These are phyloP conservation scores for Suhomyces faveliae DNA, from an alignment of 805 yeast genomes.

Conservation along the genomic window DNA sequence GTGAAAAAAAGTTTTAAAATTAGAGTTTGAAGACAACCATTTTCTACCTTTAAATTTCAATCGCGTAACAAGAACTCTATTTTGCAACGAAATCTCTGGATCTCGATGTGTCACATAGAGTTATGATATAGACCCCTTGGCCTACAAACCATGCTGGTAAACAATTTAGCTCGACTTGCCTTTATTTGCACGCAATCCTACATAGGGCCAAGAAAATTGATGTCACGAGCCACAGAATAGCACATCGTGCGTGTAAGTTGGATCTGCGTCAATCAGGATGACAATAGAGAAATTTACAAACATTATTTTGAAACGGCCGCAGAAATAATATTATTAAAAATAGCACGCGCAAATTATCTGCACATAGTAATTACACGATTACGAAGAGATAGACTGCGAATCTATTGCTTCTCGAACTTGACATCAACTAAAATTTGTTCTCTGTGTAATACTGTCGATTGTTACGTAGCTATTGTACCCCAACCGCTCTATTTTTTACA, in stretches of 20 bases:
- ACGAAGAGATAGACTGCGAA: neutral
- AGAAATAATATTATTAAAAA: neutral
- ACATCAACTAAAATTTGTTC: neutral
- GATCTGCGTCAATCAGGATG: neutral
- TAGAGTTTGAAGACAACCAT: neutral
- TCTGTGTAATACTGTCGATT: neutral
- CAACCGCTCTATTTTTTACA: neutral
- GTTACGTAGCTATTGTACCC: neutral
- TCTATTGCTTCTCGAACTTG: neutral
- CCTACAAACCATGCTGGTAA: neutral
- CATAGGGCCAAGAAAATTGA: neutral
- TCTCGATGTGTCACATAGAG: neutral
- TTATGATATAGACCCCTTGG: neutral
- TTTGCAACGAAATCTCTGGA: neutral
- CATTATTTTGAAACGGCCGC: neutral
- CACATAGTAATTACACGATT: slow-evolving; percentile 1
- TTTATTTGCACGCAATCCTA: neutral
- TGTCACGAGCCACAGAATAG: neutral
- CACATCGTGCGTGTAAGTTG: neutral
- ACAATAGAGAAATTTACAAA: neutral
- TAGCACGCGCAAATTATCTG: neutral
- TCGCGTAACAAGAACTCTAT: neutral
- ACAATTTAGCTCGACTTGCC: neutral
- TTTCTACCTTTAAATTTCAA: neutral
- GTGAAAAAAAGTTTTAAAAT: neutral